Conservation (phyloP, 768 basidiomycete species). For the Phanerochaete sordida region DNA sequence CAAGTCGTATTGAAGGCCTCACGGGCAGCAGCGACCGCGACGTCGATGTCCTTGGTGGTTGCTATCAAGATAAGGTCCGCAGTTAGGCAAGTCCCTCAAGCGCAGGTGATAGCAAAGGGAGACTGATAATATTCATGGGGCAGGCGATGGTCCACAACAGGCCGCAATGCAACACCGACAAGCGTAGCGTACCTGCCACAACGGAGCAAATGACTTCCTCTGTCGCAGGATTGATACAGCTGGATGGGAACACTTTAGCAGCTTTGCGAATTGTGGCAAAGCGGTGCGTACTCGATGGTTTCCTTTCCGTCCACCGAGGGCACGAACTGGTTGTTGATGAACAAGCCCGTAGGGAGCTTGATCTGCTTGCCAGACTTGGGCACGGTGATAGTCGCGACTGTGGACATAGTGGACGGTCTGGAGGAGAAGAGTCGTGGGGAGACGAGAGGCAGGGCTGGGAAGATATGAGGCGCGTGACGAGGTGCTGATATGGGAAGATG, state of each 20-base stretch:
- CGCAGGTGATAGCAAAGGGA: not conserved
- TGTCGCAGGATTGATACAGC: constrained; percentile 79
- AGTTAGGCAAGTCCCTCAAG: not conserved
- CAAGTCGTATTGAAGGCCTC: constrained; percentile 81
- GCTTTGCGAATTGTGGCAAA: constrained; percentile 10
- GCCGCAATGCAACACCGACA: too few relatives aligned
- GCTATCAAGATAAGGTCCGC: constrained; percentile 31
- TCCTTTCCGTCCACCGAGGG: constrained; percentile 68
- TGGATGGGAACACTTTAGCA: constrained; percentile 21
- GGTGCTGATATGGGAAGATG: not conserved
- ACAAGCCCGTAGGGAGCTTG: constrained; percentile 75
- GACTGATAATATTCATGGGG: not conserved
- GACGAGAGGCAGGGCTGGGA: not conserved
- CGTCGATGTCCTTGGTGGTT: constrained; percentile 74
- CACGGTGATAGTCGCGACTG: constrained; percentile 22
- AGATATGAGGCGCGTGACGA: not conserved
- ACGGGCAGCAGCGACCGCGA: constrained; percentile 80
- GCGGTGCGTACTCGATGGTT: constrained; percentile 52
- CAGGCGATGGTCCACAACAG: not conserved
- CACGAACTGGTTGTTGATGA: constrained; percentile 90
- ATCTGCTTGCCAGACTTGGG: constrained; percentile 34
- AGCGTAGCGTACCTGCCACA: constrained; percentile 37
- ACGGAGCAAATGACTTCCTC: constrained; percentile 72
- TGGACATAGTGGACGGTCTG: constrained; percentile 16
- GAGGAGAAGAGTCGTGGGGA: not conserved